Evolutionary conservation across 2,329 filamentous ascomycete genomes (phyloP).

Genomic region (Fusarium solani-melongenae): DNA sequence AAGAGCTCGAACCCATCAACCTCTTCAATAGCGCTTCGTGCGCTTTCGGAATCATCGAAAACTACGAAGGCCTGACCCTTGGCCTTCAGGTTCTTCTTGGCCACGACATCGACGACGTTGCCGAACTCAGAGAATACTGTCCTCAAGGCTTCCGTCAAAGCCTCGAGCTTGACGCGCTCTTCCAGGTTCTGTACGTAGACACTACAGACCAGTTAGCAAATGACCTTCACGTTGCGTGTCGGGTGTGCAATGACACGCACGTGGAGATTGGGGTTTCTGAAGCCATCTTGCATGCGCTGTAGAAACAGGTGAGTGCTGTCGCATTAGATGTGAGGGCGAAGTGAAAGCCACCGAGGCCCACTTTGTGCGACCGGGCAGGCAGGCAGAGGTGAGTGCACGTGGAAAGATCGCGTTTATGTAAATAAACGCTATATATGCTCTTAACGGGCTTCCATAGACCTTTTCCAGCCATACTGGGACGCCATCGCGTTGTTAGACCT

Average conservation of each 20-base stretch:
- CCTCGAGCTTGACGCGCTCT: conserved; percentile 86
- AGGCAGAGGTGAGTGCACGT: not conserved
- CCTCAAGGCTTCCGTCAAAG: conserved; percentile 77
- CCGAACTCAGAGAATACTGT: conserved; percentile 92
- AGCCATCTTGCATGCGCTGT: conserved; percentile 45
- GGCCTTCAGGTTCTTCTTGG: conserved; percentile 89
- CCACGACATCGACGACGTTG: conserved; percentile 83
- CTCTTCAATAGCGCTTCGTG: conserved; percentile 84
- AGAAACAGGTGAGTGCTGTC: not conserved
- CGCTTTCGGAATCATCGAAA: conserved; percentile 84
- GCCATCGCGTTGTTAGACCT: not conserved
- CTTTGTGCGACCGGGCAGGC: not conserved
- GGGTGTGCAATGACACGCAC: conserved; percentile 80
- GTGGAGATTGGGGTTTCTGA: conserved; percentile 66
- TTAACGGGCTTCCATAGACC: not conserved
- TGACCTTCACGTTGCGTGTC: conserved; percentile 61
- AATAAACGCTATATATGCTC: not conserved
- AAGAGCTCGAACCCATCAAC: conserved; percentile 94
- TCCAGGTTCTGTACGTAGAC: conserved; percentile 87
- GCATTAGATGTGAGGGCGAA: not conserved
- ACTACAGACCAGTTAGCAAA: conserved; percentile 57
- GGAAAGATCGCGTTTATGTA: not conserved
- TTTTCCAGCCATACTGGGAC: not conserved
- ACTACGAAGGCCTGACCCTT: conserved; percentile 97
- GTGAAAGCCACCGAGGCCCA: not conserved